Evolutionary conservation across 164 flowering plant genomes (phyloP), one percentile per base, ranked within the genome.

Genomic region (Kalanchoe fedtschenkoi): DNA sequence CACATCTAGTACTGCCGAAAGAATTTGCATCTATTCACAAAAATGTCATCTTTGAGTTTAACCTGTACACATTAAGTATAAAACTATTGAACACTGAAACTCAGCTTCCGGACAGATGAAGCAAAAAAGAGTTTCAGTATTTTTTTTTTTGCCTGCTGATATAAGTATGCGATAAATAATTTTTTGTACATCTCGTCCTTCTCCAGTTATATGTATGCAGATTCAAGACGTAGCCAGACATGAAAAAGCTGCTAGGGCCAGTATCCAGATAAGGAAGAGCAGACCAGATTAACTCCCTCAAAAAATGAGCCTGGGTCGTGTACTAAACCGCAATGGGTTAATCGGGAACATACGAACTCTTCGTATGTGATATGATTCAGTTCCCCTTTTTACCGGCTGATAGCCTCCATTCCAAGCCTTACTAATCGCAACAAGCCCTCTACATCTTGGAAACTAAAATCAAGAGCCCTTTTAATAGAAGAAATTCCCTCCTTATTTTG

Each of bases 401-500:
- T 58, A 3, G 28, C 61, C 29, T 58, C 61, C 41, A 32, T 35
- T 17, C 41, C 61, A 34, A 58, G 61, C 41, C 61, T 34, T 22
- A 58, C 61, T 34, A 58, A 34, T 58, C 16, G 38, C 41, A 58
- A 26, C 28, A 58, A 58, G 28, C 61, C 61, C 17, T 58, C 61
- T 22, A 58, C 41, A 32, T 58, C 61, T 34, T 58, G 61, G 42
- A 58, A 58, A 58, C 34, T 58, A 34, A 33, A 37, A 34, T 58
- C 61, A 58, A 58, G 42, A n/a, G 61, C 61, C 61, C 28, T 58
- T 26, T 34, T 58, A 33, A 58, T 58, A n/a, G 30, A 34, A 2
- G 74, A 63, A 47, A 86, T 78, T 34, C 62, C 78, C 33, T 88
- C 87, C 33, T 69, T 76, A 37, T 65, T 30, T 34, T 62, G 79